Base-by-base conservation (phyloP, 768 basidiomycete genomes). In the Boletus barrowsii region DNA sequence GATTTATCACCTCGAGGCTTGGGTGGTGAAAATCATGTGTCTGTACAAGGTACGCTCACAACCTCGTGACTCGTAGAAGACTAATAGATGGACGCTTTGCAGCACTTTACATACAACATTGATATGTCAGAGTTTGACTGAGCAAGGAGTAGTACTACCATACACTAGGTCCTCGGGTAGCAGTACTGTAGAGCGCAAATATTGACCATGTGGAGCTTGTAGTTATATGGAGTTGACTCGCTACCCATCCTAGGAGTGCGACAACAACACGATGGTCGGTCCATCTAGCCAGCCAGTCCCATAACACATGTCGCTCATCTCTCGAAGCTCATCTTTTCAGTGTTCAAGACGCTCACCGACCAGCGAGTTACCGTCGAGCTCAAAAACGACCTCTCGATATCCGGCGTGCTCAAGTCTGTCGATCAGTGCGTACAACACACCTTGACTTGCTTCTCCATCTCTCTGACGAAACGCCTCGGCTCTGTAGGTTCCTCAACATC, bases 311-410 rank as follows among this genome's bases (percentile, higher is more conserved):
- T 48, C 10, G 33, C 53, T 59, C 63, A 68, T 55, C 26, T 15
- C 39, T 40, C 29, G 29, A 62, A 70, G 93, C 87, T 96, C 63
- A 95, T 93, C 61, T 93, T 92, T 77, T 98, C 95, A 42, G 95
- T 98, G 26, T 98, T 99, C 86, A 98, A 98, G 76, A 98, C 97
- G 10, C 84, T 99, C 32, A 98, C 95, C 10, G 94, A 98, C 74
- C 96, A 98, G 68, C 84, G 87, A 66, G 95, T 98, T 64, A 93
- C 91, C 5, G 95, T 97, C 60, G 94, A 98, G 71, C 85, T 99
- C 66, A 99, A 99, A 77, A 99, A 99, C 75, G 97, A 98, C 73
- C 84, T 98, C 50, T 93, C 90, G 18, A 97, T 99, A 71, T 93
- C 90, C 10, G 96, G 96, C 1, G 87, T 90, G 26, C 74, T 99